These are phyloP conservation scores for Mycena olivaceomarginata DNA, from an alignment of 768 basidiomycete species.

Conservation along the genomic window DNA sequence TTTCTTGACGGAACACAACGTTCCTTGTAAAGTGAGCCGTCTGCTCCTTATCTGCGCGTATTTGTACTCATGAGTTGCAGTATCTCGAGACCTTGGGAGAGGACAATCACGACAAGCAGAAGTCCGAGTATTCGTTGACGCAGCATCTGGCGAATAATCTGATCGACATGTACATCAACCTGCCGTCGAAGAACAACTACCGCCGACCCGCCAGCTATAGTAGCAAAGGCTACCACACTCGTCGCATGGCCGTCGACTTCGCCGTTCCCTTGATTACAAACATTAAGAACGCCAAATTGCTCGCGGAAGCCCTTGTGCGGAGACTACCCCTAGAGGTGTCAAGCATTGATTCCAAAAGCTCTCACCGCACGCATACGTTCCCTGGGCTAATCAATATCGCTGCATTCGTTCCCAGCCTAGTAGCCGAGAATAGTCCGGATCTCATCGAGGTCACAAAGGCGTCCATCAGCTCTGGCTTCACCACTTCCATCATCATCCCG, in stretches of 20 bases:
- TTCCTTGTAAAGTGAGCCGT: constrained; percentile 90
- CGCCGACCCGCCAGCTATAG: constrained; percentile 97
- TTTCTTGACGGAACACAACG: constrained; percentile 97
- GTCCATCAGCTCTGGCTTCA: constrained; percentile 93
- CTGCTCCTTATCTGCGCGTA: background rate
- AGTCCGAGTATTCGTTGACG: constrained; percentile 97
- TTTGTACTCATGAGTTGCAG: constrained; percentile 57
- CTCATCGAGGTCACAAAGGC: constrained; percentile 84
- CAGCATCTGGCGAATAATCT: constrained; percentile 97
- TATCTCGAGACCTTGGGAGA: constrained; percentile 94
- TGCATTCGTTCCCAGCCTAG: constrained; percentile 88
- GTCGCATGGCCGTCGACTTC: constrained; percentile 99
- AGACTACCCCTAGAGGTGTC: constrained; percentile 95
- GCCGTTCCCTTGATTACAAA: constrained; percentile 98
- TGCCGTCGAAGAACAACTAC: constrained; percentile 98
- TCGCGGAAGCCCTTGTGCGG: constrained; percentile 94
- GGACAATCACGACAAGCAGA: constrained; percentile 85
- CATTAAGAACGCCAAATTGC: constrained; percentile 98
- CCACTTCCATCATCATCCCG: constrained; percentile 87
- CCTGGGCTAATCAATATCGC: constrained; percentile 94
- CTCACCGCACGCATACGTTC: constrained; percentile 92
- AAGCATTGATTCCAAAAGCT: constrained; percentile 94
- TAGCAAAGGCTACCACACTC: constrained; percentile 96
- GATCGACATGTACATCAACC: constrained; percentile 99
- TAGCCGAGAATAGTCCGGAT: constrained; percentile 72